Base-by-base conservation (phyloP, 2,329 filamentous ascomycete genomes). In the Colletotrichum tropicicola region DNA sequence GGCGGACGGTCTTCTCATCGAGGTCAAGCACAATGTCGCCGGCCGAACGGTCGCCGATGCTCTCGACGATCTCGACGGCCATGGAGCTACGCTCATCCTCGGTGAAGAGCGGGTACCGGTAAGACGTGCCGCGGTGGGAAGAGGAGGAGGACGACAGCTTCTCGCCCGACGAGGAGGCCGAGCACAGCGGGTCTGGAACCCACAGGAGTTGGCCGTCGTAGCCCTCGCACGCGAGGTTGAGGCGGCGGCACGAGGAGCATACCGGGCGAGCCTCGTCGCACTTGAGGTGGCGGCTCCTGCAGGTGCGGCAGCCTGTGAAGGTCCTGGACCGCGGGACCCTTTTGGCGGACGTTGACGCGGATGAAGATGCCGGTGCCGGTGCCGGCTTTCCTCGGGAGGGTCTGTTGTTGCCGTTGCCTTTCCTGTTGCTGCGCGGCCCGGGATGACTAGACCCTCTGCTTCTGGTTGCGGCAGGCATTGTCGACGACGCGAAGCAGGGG, bases 21-120 rank as follows among this genome's bases (percentile, higher is more conserved):
- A 75, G 51, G 55, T 74, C 73, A 5, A 70, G 59, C 19, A 76
- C 30, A 6, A 73, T 53, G 10, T 70, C 66, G 3, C 67, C 49
- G 6, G 71, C 66, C 1, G 70, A 69, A n/a, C 68, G 55, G 12
- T 65, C 67, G 0, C 72, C 72, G 5, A 80, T 69, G 32, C 72
- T 77, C 6, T 71, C 71, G 1, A 74, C 71, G 6, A 81, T 68
- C 68, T 76, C 69, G 52, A 71, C 65, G 52, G 73, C 78, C 77
- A 79, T 78, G 6, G 54, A 62, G 43, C 68, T 65, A 12, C 77
- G 72, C 58, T 75, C 72, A 27, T 69, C 62, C 66, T 76, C 79
- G n/a, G 79, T 79, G 64, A 82, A 79, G 17, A 83, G 71, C 35
- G 79, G 79, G 55, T 80, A 79, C 39, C 80, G 77, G 66, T 79